phyloP scores from a whole-genome alignment of 2,329 filamentous ascomycete species.

The Acephala macrosclerotiorum region DNA sequence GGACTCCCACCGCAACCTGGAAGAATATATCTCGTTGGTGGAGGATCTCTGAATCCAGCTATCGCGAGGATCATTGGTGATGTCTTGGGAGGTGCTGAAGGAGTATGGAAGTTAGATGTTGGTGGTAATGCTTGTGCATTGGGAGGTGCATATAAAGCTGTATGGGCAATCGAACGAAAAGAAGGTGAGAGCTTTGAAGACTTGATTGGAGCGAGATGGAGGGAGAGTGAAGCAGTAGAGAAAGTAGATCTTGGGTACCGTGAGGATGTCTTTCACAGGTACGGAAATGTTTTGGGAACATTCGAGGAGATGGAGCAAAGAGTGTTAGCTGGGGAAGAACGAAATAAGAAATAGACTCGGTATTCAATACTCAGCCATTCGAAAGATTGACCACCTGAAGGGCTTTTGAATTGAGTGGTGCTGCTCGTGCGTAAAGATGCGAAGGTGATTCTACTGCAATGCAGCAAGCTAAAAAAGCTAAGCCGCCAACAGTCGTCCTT shows the following conservation, averaged over 20 bases:
- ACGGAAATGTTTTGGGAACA: slow-evolving; percentile 77
- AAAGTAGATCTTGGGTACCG: slow-evolving; percentile 85
- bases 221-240: slow-evolving; percentile 82
- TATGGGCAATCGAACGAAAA: slow-evolving; percentile 83
- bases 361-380: background rate
- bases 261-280: slow-evolving; percentile 75
- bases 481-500: no score
- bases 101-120: slow-evolving; percentile 92
- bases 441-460: no score
- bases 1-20: slow-evolving; percentile 82
- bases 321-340: slow-evolving; percentile 59
- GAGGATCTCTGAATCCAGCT: slow-evolving; percentile 87
- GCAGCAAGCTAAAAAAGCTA: no score
- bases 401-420: no score
- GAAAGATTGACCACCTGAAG: background rate
- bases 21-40: slow-evolving; percentile 92
- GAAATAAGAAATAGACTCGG: slow-evolving; percentile 15
- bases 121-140: slow-evolving; percentile 95
- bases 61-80: slow-evolving; percentile 87
- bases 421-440: no score
- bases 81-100: slow-evolving; percentile 87
- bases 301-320: slow-evolving; percentile 78
- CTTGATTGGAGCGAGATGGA: slow-evolving; percentile 84
- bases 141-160: slow-evolving; percentile 93
- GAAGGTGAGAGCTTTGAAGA: slow-evolving; percentile 83